Percentiles rank a stretch among this genome's conserved stretches.
phyloP scores from a whole-genome alignment of 495 filamentous ascomycete genomes.

The Astrocystis sublimbata region DNA sequence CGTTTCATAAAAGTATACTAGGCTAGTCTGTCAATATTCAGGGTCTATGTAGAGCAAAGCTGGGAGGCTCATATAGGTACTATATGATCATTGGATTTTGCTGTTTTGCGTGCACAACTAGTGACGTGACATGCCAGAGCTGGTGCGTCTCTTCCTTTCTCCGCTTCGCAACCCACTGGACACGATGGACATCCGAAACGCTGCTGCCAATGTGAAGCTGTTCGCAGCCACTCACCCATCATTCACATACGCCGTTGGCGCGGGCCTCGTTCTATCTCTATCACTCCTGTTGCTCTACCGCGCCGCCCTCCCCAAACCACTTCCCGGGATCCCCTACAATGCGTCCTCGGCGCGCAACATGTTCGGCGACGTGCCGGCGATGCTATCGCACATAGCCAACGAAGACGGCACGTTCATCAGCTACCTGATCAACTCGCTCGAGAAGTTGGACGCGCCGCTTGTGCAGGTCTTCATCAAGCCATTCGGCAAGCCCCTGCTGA shows the following conservation, averaged over 20 bases:
- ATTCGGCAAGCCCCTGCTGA: conserved; percentile 31
- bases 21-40: too few species aligned
- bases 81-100: too few species aligned
- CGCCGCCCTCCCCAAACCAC: conserved; percentile 23
- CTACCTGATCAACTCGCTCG: conserved; percentile 14
- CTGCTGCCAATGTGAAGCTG: too few species aligned
- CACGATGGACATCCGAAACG: too few species aligned
- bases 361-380: conserved; percentile 32
- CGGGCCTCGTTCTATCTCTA: neutral
- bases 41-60: too few species aligned
- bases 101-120: too few species aligned
- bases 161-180: too few species aligned
- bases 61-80: too few species aligned
- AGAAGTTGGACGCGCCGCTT: conserved; percentile 34
- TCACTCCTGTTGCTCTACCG: neutral
- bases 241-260: neutral
- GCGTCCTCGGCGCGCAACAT: conserved; percentile 20
- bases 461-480: conserved; percentile 41
- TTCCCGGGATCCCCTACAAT: conserved; percentile 39
- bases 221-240: neutral
- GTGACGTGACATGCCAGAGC: too few species aligned
- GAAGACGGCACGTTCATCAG: conserved; percentile 19
- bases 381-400: conserved; percentile 18
- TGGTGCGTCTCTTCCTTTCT: too few species aligned
- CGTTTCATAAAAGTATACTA: too few species aligned